These are phyloP conservation scores for Boletus rubropictus DNA, from an alignment of 768 basidiomycete genomes.

Conservation along the genomic window DNA sequence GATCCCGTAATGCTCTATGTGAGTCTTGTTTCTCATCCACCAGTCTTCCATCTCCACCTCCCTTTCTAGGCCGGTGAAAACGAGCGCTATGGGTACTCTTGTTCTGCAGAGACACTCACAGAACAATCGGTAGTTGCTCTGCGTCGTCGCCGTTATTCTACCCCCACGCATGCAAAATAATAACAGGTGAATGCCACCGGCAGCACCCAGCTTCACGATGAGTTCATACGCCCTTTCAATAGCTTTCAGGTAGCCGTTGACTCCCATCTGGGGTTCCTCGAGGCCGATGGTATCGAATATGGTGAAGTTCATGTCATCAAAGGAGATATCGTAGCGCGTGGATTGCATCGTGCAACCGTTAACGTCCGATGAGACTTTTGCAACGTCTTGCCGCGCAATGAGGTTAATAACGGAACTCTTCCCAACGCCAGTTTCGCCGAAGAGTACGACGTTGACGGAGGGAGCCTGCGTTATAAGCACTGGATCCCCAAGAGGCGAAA, in stretches of 20 bases:
- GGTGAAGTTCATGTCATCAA: conserved; percentile 15
- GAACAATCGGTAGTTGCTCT: conserved; percentile 38
- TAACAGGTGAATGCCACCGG: conserved; percentile 38
- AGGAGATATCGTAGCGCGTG: conserved; percentile 23
- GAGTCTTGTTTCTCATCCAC: conserved; percentile 28
- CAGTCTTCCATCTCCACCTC: conserved; percentile 31
- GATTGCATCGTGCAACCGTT: conserved; percentile 34
- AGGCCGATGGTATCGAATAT: conserved; percentile 35
- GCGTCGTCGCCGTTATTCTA: conserved; percentile 31
- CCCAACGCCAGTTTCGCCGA: conserved; percentile 38
- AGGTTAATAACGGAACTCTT: conserved; percentile 31
- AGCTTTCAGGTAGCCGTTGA: conserved; percentile 25
- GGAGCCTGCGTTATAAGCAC: background rate
- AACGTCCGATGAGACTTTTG: conserved; percentile 25
- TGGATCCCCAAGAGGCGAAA: background rate
- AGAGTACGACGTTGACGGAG: conserved; percentile 34
- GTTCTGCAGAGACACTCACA: conserved; percentile 35
- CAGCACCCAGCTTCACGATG: conserved; percentile 23
- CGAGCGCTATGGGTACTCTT: conserved; percentile 35
- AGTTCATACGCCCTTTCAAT: conserved; percentile 31
- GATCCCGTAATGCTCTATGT: conserved; percentile 23
- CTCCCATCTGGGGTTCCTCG: conserved; percentile 27
- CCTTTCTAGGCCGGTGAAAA: conserved; percentile 39
- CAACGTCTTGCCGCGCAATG: conserved; percentile 21
- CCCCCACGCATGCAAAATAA: conserved; percentile 39